phyloP scores from a whole-genome alignment of 2,329 filamentous ascomycete species.

The Fusarium tupiense region DNA sequence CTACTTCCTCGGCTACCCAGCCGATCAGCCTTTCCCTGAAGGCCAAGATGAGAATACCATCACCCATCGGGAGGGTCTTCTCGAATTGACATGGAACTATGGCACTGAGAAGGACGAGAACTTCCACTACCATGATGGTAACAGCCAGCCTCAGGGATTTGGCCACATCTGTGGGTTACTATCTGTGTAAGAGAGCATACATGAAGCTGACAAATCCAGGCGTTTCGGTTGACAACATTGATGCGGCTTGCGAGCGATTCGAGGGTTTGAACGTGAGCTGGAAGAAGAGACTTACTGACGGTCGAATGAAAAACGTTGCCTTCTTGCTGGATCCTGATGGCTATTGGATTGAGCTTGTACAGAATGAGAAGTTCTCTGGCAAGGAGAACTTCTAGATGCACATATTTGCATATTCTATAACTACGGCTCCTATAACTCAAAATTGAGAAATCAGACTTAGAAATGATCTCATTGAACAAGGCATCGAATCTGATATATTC shows the following conservation, averaged over 20 bases:
- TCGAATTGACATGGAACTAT: constrained; percentile 90
- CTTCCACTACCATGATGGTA: constrained; percentile 93
- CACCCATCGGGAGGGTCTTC: constrained; percentile 79
- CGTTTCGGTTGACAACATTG: constrained; percentile 86
- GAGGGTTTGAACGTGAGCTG: constrained; percentile 84
- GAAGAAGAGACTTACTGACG: constrained; percentile 96
- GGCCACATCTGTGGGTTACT: constrained; percentile 82
- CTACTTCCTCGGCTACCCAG: constrained; percentile 89
- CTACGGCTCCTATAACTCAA: not conserved
- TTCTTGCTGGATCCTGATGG: constrained; percentile 90
- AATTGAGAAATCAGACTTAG: not conserved
- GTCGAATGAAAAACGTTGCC: constrained; percentile 91
- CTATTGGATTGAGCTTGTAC: constrained; percentile 84
- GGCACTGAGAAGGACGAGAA: constrained; percentile 85
- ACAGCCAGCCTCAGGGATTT: constrained; percentile 90
- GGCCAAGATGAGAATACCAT: constrained; percentile 57
- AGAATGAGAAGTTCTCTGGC: constrained; percentile 75
- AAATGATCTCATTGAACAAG: not conserved
- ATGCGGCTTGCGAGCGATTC: constrained; percentile 86
- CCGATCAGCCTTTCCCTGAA: constrained; percentile 61
- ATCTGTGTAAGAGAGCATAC: not conserved
- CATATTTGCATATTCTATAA: not conserved
- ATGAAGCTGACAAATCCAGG: constrained; percentile 56
- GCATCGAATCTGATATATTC: not conserved
- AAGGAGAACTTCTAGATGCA: constrained; percentile 60